Percentiles rank a stretch among this genome's conserved stretches.
Evolutionary conservation across 1,284 basidiomycete species (phyloP).

Genomic region (Coriolopsis trogii): DNA sequence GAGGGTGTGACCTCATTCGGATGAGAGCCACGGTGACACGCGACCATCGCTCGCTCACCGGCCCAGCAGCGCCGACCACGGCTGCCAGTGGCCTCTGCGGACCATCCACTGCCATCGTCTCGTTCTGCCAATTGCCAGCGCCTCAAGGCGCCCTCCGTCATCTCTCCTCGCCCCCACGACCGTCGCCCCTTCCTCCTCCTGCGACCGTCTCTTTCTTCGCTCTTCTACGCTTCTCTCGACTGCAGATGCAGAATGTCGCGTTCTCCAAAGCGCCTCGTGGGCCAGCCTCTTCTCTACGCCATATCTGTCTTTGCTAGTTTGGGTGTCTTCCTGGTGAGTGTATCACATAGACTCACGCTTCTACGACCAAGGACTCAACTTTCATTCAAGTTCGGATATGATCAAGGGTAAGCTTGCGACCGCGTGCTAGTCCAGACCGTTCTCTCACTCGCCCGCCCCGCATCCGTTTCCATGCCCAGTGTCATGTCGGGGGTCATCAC

Average conservation of each 20-base stretch:
- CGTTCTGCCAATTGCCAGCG: not conserved
- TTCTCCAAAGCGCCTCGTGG: slow-evolving; percentile 60
- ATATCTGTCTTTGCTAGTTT: slow-evolving; percentile 86
- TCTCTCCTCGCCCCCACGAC: slow-evolving; percentile 1
- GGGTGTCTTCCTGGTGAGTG: slow-evolving; percentile 83
- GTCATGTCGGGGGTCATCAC: slow-evolving; percentile 95
- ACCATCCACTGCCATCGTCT: too few species aligned
- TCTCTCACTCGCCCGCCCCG: slow-evolving; percentile 5
- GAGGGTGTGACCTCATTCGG: slow-evolving; percentile 18
- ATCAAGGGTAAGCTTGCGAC: slow-evolving; percentile 73
- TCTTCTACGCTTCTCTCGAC: slow-evolving; percentile 4
- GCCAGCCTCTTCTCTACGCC: slow-evolving; percentile 80
- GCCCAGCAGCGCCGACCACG: too few species aligned
- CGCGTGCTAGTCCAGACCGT: not conserved
- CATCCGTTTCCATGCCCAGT: slow-evolving; percentile 37
- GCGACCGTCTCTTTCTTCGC: slow-evolving; percentile 12
- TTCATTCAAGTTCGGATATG: slow-evolving; percentile 79
- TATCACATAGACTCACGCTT: not conserved
- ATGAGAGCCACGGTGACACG: slow-evolving; percentile 19
- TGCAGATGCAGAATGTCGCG: slow-evolving; percentile 37
- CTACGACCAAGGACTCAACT: slow-evolving; percentile 13
- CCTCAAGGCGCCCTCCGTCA: too few species aligned
- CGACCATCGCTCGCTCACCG: slow-evolving; percentile 10
- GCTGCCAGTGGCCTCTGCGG: too few species aligned
- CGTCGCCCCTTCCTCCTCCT: slow-evolving; percentile 5